phyloP scores from a whole-genome alignment of 768 basidiomycete species.

The Lactifluus piperatus region DNA sequence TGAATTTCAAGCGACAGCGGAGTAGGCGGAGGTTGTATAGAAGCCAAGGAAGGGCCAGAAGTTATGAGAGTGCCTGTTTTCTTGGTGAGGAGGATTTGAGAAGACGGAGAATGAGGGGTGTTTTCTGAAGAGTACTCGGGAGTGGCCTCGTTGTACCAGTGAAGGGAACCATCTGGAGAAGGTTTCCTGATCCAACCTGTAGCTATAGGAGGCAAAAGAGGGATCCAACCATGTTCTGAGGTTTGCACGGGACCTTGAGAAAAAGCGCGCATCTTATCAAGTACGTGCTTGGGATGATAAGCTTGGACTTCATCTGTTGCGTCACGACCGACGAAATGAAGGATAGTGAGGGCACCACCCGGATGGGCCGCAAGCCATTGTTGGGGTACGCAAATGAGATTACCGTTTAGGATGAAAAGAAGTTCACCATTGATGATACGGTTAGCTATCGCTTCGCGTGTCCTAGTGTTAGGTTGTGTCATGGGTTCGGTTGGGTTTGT shows the following conservation, averaged over 20 bases:
- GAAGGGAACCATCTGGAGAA: constrained; percentile 31
- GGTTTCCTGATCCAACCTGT: constrained; percentile 69
- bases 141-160: constrained; percentile 12
- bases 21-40: constrained; percentile 46
- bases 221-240: constrained; percentile 50
- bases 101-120: constrained; percentile 22
- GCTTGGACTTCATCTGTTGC: constrained; percentile 93
- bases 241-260: constrained; percentile 59
- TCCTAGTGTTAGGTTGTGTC: too few species aligned
- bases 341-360: constrained; percentile 78
- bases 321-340: constrained; percentile 94
- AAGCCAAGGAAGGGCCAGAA: constrained; percentile 34
- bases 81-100: constrained; percentile 58
- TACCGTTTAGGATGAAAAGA: constrained; percentile 64
- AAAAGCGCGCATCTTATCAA: constrained; percentile 50
- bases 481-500: too few species aligned
- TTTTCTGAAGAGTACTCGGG: constrained; percentile 24
- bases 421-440: constrained; percentile 68
- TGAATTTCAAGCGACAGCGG: constrained; percentile 49
- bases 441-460: constrained; percentile 48
- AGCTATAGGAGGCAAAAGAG: constrained; percentile 80
- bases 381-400: constrained; percentile 55
- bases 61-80: constrained; percentile 27
- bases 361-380: constrained; percentile 84
- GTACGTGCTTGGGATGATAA: constrained; percentile 62